Evolutionary conservation across 139 green algal genomes (phyloP).

Genomic region (Yamagishiella unicocca): DNA sequence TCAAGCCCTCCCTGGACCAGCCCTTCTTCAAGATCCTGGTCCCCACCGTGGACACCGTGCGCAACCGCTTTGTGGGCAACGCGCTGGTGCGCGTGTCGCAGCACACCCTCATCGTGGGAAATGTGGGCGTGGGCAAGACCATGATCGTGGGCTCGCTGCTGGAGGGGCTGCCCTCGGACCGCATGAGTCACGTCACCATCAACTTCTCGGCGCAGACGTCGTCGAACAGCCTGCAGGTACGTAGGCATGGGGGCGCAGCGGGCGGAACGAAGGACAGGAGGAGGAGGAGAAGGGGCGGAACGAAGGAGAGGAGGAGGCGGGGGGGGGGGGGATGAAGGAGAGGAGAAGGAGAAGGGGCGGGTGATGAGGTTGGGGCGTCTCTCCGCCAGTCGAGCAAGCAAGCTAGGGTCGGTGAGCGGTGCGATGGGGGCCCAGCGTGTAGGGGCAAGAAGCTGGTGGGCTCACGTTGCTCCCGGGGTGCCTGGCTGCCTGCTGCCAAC

Average conservation of each 20-base stretch:
- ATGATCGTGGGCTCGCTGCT: slow-evolving; percentile 79
- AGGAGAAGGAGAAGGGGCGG: no score
- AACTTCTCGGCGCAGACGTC: slow-evolving; percentile 84
- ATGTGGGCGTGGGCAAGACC: slow-evolving; percentile 87
- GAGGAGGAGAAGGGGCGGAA: background rate
- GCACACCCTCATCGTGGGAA: slow-evolving; percentile 82
- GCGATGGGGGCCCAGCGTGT: no score
- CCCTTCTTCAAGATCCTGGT: slow-evolving; percentile 87
- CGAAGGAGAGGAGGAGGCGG: background rate
- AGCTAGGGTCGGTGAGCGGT: no score
- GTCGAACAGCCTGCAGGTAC: slow-evolving; percentile 76
- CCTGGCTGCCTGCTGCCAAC: no score
- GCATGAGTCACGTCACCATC: slow-evolving; percentile 71
- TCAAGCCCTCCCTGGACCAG: slow-evolving; percentile 70
- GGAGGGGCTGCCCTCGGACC: slow-evolving; percentile 67
- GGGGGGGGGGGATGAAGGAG: background rate
- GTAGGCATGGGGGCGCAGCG: background rate
- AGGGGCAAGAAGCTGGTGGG: no score
- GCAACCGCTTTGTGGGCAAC: slow-evolving; percentile 72
- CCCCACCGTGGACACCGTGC: slow-evolving; percentile 82
- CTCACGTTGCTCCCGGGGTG: no score
- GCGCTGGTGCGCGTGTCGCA: slow-evolving; percentile 62
- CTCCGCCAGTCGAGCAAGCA: no score
- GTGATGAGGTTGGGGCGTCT: no score
- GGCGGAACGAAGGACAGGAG: background rate